Base-by-base conservation (phyloP, 2,329 filamentous ascomycete species). In the Colletotrichum tabaci region DNA sequence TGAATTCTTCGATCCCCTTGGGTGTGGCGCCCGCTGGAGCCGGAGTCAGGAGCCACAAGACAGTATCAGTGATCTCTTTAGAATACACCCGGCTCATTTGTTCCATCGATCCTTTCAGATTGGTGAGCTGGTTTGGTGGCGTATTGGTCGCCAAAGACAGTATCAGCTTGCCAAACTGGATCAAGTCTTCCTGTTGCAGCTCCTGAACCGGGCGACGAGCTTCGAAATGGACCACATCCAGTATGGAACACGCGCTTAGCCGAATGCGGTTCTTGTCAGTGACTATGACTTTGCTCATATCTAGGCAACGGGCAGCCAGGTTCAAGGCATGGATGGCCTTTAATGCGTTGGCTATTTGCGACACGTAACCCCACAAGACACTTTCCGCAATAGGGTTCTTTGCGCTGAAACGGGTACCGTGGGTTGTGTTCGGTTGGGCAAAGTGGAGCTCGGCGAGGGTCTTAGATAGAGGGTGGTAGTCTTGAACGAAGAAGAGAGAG, bases 261-360 rank as follows among this genome's bases (percentile, higher is more conserved):
- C 96, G 92, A 74, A 99, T 90, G 42, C 95, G 92, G 78, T 96
- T 96, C 82, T 96, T 98, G 55, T 94, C 93, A 0, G 96, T 98
- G 26, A 98, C 79, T 18, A 99, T 88, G 68, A 99, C 92, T 80
- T 98, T 98, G 82, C 90, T 96, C 15, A 94, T 88, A 71, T 96
- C 94, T 56, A 99, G 90, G 63, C 96, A 92, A 60, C 95, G 90
- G 47, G 95, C 96, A 26, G 96, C 96, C 50, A 98, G 86, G 23
- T 93, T 93, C 66, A 88, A 89, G 15, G 88, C 87, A 79, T 99
- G 96, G 49, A 99, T 96, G 0, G 93, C 89, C 79, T 94, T 96
- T 46, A 99, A 85, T 1, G 94, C 96, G 74, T 93, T 96, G 49
- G 94, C 92, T 73, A 99, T 92, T 80, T 99, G 96, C 7, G 95